Evolutionary conservation across 2,329 filamentous ascomycete species (phyloP).

Genomic region (Penicillium fuscoglaucum): DNA sequence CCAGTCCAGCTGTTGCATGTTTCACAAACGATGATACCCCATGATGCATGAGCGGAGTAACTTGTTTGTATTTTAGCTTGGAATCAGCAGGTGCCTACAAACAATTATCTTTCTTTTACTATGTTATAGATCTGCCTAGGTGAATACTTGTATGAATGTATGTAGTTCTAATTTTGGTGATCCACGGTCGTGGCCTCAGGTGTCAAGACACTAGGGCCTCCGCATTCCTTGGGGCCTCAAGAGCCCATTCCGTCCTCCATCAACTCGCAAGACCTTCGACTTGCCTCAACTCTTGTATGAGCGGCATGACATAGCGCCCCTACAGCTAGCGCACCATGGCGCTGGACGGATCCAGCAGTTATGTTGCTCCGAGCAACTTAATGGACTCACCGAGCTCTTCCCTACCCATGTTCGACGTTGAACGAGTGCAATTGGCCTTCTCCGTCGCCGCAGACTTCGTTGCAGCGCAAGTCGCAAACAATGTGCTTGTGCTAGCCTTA

Average conservation of each 20-base stretch:
- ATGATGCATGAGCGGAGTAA: conserved; percentile 3
- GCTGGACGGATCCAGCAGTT: conserved; percentile 70
- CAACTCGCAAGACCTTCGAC: conserved; percentile 1
- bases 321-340: conserved; percentile 58
- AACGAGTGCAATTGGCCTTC: conserved; percentile 90
- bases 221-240: conserved; percentile 17
- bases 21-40: conserved; percentile 10
- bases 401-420: conserved; percentile 90
- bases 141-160: not conserved
- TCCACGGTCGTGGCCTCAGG: conserved; percentile 4
- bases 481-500: conserved; percentile 88
- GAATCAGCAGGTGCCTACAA: not conserved
- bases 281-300: conserved; percentile 17
- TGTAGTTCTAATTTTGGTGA: not conserved
- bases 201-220: conserved; percentile 12
- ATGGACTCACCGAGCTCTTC: conserved; percentile 59
- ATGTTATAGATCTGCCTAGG: not conserved
- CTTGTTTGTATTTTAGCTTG: not conserved
- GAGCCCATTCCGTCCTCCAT: conserved; percentile 25
- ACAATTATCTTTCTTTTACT: not conserved
- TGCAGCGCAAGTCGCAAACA: conserved; percentile 94
- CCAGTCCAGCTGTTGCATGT: conserved; percentile 7
- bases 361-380: conserved; percentile 65
- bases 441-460: conserved; percentile 93
- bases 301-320: conserved; percentile 34